These are phyloP conservation scores for Penicillium angulare DNA, from an alignment of 495 filamentous ascomycete species.

Conservation along the genomic window DNA sequence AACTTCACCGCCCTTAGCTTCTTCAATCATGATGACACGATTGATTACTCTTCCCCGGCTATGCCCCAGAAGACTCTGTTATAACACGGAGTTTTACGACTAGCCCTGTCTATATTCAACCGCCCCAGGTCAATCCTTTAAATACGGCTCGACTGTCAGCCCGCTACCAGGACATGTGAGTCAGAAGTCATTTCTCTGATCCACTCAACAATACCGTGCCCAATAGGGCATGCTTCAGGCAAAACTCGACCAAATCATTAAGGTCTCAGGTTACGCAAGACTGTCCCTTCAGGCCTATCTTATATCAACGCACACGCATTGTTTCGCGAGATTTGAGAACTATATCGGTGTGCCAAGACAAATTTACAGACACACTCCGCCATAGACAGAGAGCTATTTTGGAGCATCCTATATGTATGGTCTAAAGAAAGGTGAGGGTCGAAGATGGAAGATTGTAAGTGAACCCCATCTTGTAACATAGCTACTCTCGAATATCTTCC, in stretches of 20 bases:
- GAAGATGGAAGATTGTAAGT: not conserved
- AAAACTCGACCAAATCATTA: too few species aligned
- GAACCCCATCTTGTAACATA: too few species aligned
- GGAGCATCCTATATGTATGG: not conserved
- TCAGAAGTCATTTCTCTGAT: conserved; percentile 1
- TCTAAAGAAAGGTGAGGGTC: not conserved
- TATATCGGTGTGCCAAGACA: not conserved
- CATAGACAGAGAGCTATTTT: not conserved
- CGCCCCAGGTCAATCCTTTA: not conserved
- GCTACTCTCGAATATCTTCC: too few species aligned
- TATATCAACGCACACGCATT: not conserved
- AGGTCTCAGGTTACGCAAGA: not conserved
- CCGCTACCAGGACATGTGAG: not conserved
- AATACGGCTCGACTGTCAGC: not conserved
- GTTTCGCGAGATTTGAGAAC: not conserved
- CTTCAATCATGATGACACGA: not conserved
- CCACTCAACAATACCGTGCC: not conserved
- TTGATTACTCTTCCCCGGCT: not conserved
- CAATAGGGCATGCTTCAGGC: not conserved
- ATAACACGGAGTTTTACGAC: not conserved
- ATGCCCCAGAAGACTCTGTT: not conserved
- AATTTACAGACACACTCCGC: not conserved
- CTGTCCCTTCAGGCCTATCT: not conserved
- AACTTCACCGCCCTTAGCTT: not conserved
- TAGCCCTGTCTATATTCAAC: not conserved